A percentile compares a stretch with the other conserved stretches of the same genome.
Evolutionary conservation across 1,284 basidiomycete species (phyloP).

Genomic region (Entoloma clypeatum): DNA sequence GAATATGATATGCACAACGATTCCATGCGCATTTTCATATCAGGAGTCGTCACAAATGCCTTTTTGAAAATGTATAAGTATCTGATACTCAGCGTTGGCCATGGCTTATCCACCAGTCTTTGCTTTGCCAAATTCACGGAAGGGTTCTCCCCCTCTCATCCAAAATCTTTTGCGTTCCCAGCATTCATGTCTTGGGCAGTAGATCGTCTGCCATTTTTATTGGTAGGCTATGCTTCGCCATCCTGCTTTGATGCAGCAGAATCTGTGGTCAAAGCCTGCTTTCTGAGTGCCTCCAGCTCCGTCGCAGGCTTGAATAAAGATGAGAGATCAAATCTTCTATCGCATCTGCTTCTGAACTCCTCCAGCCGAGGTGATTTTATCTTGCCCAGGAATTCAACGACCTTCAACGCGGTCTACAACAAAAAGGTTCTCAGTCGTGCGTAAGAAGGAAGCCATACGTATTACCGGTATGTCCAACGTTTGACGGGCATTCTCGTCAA

Average conservation of each 20-base stretch:
- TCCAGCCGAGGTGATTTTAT: slow-evolving; percentile 50
- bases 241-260: slow-evolving; percentile 10
- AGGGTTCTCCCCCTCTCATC: too few relatives aligned
- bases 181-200: too few relatives aligned
- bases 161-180: too few relatives aligned
- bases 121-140: too few relatives aligned
- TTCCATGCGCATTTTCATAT: too few relatives aligned
- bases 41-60: too few relatives aligned
- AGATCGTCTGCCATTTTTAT: background rate
- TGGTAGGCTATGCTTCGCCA: slow-evolving; percentile 4
- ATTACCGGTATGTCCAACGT: slow-evolving; percentile 53
- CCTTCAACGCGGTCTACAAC: slow-evolving; percentile 44
- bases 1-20: slow-evolving; percentile 29
- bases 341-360: slow-evolving; percentile 55
- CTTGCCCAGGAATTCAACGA: slow-evolving; percentile 43
- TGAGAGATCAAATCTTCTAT: slow-evolving; percentile 53
- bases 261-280: slow-evolving; percentile 19
- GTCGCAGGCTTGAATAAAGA: slow-evolving; percentile 57
- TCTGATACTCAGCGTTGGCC: too few relatives aligned
- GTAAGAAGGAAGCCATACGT: slow-evolving; percentile 18
- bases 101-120: too few relatives aligned
- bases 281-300: slow-evolving; percentile 37
- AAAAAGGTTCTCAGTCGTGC: slow-evolving; percentile 2
- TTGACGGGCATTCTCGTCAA: slow-evolving; percentile 44
- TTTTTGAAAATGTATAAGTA: too few relatives aligned